Conservation (phyloP, 305 asterid genomes). For the Rubia peregrina region DNA sequence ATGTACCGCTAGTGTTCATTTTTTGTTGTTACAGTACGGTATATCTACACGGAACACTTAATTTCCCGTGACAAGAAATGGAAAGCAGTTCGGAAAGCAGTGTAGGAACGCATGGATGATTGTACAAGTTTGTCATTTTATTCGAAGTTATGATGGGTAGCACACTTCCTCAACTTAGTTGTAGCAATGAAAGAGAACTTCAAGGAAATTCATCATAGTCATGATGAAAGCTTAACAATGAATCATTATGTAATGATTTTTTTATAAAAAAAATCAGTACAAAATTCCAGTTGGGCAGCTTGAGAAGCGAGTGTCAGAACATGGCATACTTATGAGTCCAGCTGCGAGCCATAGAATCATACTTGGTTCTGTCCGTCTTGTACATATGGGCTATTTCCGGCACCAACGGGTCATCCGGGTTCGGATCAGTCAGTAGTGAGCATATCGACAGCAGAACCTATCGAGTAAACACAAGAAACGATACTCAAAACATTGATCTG, state of each 20-base stretch:
- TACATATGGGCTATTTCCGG: slow-evolving; percentile 83
- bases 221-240: background rate
- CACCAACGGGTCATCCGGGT: slow-evolving; percentile 85
- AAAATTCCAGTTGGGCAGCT: background rate
- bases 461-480: background rate
- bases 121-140: background rate
- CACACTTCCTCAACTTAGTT: background rate
- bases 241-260: background rate
- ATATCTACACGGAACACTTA: background rate
- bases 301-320: slow-evolving; percentile 27
- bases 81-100: background rate
- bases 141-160: background rate
- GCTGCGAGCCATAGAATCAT: slow-evolving; percentile 68
- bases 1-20: background rate
- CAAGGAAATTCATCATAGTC: background rate
- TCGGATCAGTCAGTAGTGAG: slow-evolving; percentile 80
- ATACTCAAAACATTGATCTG: background rate
- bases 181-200: background rate
- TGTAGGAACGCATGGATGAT: background rate
- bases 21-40: background rate
- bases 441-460: slow-evolving; percentile 86
- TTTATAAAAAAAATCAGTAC: background rate
- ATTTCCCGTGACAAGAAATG: background rate
- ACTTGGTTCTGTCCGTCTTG: slow-evolving; percentile 58
- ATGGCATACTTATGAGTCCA: slow-evolving; percentile 91